Evolutionary conservation across 805 yeast genomes (phyloP).

Genomic region (Starmerella geochares): DNA sequence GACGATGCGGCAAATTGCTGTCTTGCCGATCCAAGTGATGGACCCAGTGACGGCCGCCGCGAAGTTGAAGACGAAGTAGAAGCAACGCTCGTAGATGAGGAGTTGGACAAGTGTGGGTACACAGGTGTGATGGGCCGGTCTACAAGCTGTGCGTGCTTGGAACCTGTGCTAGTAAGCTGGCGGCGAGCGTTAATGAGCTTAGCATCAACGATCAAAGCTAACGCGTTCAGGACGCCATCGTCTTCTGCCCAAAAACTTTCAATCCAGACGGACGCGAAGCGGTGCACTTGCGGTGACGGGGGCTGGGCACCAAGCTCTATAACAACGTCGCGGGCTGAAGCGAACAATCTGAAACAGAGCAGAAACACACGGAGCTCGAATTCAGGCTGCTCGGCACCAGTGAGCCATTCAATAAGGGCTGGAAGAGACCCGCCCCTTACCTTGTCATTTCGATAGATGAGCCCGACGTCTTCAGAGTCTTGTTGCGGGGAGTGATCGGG

Average conservation of each 20-base stretch:
- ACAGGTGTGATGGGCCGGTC: conserved; percentile 4
- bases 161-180: not conserved
- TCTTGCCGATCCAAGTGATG: not conserved
- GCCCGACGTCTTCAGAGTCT: conserved; percentile 7
- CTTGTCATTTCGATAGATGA: conserved; percentile 23
- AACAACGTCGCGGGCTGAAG: conserved; percentile 54
- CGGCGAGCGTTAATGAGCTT: conserved; percentile 6
- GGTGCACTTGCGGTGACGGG: conserved; percentile 36
- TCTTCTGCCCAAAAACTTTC: conserved; percentile 75
- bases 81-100: not conserved
- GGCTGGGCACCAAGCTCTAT: conserved; percentile 53
- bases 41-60: not conserved
- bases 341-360: conserved; percentile 63
- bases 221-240: conserved; percentile 45
- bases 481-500: not conserved
- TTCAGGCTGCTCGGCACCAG: conserved; percentile 16
- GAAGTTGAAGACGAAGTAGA: not conserved
- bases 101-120: not conserved
- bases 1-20: conserved; percentile 2
- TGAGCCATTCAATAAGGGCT: conserved; percentile 28
- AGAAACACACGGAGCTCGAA: conserved; percentile 53
- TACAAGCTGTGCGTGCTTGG: conserved; percentile 2
- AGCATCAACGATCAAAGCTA: conserved; percentile 9
- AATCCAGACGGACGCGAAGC: conserved; percentile 47
- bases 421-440: conserved; percentile 32